Conservation (phyloP, 768 basidiomycete genomes). For the Ramaria sp. region DNA sequence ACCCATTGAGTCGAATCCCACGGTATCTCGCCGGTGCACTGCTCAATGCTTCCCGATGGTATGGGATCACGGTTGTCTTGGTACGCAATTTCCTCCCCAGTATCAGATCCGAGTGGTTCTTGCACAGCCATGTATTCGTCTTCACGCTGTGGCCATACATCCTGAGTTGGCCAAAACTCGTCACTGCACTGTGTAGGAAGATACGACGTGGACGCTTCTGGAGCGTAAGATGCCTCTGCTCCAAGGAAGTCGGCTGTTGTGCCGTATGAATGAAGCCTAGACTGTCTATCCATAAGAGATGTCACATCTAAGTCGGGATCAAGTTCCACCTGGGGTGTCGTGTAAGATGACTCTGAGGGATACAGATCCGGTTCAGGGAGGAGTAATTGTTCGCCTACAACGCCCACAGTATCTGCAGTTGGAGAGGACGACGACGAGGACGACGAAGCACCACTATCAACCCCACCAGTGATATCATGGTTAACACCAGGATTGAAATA, state of each 20-base stretch:
- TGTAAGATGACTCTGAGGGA: no score
- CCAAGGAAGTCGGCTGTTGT: background rate
- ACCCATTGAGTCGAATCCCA: background rate
- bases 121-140: background rate
- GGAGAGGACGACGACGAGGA: no score
- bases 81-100: background rate
- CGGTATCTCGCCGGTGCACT: background rate
- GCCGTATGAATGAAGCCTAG: background rate
- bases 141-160: background rate
- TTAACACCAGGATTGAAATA: background rate
- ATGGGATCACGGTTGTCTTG: background rate
- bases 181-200: background rate
- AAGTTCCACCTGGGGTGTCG: background rate
- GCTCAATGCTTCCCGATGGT: background rate
- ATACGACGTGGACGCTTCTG: background rate
- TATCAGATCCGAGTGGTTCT: background rate
- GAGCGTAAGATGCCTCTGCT: background rate
- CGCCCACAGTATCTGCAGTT: no score
- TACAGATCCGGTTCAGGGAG: no score
- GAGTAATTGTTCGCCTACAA: no score
- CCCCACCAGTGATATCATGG: background rate
- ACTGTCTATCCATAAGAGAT: background rate
- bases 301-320: constrained; percentile 3
- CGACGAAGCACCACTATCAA: no score
- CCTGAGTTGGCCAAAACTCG: background rate